A percentile compares a stretch with the other conserved stretches of the same genome.
phyloP scores from a whole-genome alignment of 805 yeast species.

The Starmerella asiatica region DNA sequence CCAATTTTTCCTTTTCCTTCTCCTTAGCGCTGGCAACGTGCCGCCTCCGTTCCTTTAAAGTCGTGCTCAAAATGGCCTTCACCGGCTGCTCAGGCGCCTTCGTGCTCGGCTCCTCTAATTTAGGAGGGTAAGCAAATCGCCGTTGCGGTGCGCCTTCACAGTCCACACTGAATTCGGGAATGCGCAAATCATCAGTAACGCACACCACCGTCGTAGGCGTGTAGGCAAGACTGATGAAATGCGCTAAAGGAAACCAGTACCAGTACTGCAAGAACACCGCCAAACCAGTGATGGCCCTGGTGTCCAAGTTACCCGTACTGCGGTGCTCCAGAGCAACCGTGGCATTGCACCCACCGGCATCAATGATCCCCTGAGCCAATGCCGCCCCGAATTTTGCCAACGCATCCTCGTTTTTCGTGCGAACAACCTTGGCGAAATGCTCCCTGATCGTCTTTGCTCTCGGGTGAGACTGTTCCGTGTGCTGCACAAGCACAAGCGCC shows the following conservation, averaged over 20 bases:
- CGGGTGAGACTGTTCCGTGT: conserved; percentile 67
- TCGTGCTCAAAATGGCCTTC: conserved; percentile 88
- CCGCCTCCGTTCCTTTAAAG: conserved; percentile 85
- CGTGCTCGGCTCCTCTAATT: conserved; percentile 60
- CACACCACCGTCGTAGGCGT: conserved; percentile 86
- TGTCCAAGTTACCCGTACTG: conserved; percentile 80
- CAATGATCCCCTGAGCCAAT: conserved; percentile 90
- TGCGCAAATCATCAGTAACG: conserved; percentile 67
- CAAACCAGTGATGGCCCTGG: conserved; percentile 83
- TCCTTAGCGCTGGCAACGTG: conserved; percentile 26
- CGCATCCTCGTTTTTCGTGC: conserved; percentile 88
- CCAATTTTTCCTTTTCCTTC: conserved; percentile 19
- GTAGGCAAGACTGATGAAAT: conserved; percentile 80
- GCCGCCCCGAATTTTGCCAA: conserved; percentile 97
- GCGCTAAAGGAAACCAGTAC: conserved; percentile 98
- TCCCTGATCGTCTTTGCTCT: conserved; percentile 68
- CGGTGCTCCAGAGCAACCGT: conserved; percentile 79
- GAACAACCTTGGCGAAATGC: conserved; percentile 57
- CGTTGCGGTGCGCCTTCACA: conserved; percentile 65
- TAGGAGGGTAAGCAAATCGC: conserved; percentile 79
- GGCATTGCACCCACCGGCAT: conserved; percentile 98
- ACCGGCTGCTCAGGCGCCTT: conserved; percentile 80
- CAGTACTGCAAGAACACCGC: conserved; percentile 85
- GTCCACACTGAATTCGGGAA: conserved; percentile 68
- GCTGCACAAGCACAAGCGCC: conserved; percentile 78